Base-by-base conservation (phyloP, 2,329 filamentous ascomycete genomes). In the Calonectria pseudoreteaudii region DNA sequence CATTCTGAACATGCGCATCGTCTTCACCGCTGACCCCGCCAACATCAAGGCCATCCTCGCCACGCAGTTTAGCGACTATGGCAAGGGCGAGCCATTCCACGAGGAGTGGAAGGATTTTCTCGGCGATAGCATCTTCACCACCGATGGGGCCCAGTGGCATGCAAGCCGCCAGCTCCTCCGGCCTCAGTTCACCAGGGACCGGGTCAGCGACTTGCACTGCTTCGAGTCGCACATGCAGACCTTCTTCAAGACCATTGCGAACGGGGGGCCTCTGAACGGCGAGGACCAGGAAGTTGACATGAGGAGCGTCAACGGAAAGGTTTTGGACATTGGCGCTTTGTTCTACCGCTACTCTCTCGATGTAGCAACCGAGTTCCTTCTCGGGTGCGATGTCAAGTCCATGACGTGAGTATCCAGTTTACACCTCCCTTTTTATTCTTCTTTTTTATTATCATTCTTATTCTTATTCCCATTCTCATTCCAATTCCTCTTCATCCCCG, bases 11-110 rank as follows among this genome's bases (percentile, higher is more conserved):
- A 82, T 86, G 62, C 91, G 94, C n/a, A 83, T 93, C 28, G 83
- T 97, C 73, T 89, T 97, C 80, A 98, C 96, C 0, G 90, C 91
- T 7, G 95, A 98, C 78, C 94, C 94, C 0, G 95, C 97, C 80
- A 98, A 98, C 82, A 94, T 98, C 86, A 98, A 98, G 84, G 94
- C 96, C 8, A 89, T 98, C 28, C 88, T 98, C n/a, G 94, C 95
- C 0, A 94, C 93, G 1, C 95, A 98, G 81, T 98, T 98, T 81
- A 70, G 78, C 50, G 94, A 98, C 81, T 98, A 93, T 81, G 96
- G 95, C 79, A 95, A 98, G 82, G 95, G 95, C 9, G 85, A 91
- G 75, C 84, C 87, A 28, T 98, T 98, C 85, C 93, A 96, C 79
- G 78, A 84, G 11, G 93, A 95, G 66, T 97, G 94, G 93, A 88